Evolutionary conservation across 2,329 filamentous ascomycete species (phyloP).

Genomic region (Juglanconis oblonga): DNA sequence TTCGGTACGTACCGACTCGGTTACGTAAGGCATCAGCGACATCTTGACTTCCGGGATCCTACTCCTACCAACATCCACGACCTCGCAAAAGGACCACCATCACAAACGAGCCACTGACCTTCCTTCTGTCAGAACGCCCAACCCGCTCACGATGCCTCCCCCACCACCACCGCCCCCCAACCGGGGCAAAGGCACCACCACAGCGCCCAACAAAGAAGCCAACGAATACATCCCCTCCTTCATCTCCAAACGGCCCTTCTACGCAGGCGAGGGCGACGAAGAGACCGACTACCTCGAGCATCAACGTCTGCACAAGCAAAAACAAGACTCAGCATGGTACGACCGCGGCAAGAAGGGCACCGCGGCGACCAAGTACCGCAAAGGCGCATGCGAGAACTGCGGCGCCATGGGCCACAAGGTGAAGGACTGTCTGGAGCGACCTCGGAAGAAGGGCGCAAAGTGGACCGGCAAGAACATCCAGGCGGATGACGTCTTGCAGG

Average conservation of each 20-base stretch:
- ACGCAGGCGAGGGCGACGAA: conserved; percentile 73
- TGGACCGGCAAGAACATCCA: conserved; percentile 93
- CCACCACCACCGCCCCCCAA: conserved; percentile 12
- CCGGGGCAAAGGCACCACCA: conserved; percentile 1
- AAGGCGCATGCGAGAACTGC: conserved; percentile 98
- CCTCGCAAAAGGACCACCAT: background rate
- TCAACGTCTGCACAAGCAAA: conserved; percentile 80
- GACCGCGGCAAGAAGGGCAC: conserved; percentile 85
- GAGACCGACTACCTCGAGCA: conserved; percentile 91
- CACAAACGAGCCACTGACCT: background rate
- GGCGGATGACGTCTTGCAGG: conserved; percentile 82
- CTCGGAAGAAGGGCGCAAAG: conserved; percentile 83
- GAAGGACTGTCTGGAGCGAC: conserved; percentile 88
- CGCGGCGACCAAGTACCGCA: conserved; percentile 93
- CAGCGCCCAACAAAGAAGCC: conserved; percentile 66
- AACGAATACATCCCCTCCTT: conserved; percentile 98
- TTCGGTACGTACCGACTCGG: background rate
- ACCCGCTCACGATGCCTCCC: conserved; percentile 20
- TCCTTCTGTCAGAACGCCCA: background rate
- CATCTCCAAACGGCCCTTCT: conserved; percentile 98
- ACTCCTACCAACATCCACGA: no score
- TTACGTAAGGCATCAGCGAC: background rate
- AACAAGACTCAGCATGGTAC: conserved; percentile 83
- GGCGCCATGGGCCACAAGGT: conserved; percentile 95
- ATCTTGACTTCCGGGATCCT: background rate